Percentiles rank a stretch among this genome's conserved stretches.
Conservation (phyloP, 768 basidiomycete genomes). For the Melanogaster broomeanus region DNA sequence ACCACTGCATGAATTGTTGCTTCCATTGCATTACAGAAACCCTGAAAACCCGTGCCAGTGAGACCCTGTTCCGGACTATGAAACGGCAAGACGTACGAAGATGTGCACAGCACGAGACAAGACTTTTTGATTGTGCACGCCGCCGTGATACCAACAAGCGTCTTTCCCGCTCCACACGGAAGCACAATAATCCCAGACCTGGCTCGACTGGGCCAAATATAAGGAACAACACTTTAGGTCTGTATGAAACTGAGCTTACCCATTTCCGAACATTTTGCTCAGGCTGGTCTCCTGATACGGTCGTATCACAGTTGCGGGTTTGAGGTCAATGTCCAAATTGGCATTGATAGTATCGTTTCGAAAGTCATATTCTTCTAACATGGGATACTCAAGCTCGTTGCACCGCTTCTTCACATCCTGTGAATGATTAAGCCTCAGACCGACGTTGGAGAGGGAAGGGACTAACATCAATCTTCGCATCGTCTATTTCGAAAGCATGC, state of each 20-base stretch:
- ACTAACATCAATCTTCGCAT: constrained; percentile 87
- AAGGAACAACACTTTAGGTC: neutral
- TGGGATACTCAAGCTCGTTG: constrained; percentile 95
- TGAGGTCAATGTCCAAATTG: constrained; percentile 97
- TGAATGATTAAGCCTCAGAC: constrained; percentile 5
- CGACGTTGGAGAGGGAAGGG: constrained; percentile 1
- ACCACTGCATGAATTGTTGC: constrained; percentile 98
- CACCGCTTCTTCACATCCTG: constrained; percentile 96
- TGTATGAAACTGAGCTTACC: constrained; percentile 47
- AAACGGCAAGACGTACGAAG: constrained; percentile 66
- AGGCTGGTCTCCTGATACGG: constrained; percentile 98
- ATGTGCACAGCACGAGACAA: constrained; percentile 95
- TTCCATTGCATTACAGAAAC: constrained; percentile 99
- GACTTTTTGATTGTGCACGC: constrained; percentile 99
- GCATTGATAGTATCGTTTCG: constrained; percentile 95
- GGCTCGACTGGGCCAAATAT: constrained; percentile 66
- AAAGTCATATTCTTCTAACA: constrained; percentile 99
- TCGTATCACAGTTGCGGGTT: constrained; percentile 95
- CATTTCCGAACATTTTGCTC: constrained; percentile 99
- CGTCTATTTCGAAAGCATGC: constrained; percentile 95
- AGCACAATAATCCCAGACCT: constrained; percentile 97
- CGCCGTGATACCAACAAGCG: constrained; percentile 98
- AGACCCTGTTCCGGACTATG: neutral
- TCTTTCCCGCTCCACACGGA: constrained; percentile 98
- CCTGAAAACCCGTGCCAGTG: constrained; percentile 38